Conservation (phyloP, 78 protist species). For the Blattamonas nauphoetae region DNA sequence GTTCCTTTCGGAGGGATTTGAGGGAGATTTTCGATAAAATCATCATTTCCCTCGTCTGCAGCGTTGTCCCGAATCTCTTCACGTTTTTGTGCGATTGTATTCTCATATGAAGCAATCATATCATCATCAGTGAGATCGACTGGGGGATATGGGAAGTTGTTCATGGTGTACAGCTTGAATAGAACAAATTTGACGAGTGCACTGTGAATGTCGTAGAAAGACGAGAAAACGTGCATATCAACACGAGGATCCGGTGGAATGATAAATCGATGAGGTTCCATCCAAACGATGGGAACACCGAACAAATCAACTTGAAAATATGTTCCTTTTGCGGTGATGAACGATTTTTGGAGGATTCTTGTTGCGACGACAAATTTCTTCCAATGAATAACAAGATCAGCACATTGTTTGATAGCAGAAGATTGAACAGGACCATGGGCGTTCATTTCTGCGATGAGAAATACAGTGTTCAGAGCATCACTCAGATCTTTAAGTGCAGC, state of each 20-base stretch:
- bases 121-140: too few species aligned
- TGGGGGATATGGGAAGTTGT: neutral
- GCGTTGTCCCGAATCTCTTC: neutral
- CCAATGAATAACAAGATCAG: neutral
- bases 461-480: conserved; percentile 17
- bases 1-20: neutral
- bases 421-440: neutral
- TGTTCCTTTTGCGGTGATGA: conserved; percentile 22
- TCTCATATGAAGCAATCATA: too few species aligned
- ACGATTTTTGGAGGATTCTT: neutral
- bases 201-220: conserved; percentile 17
- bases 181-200: conserved; percentile 4
- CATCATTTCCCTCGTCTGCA: neutral
- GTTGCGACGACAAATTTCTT: neutral
- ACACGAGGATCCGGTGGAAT: conserved; percentile 8
- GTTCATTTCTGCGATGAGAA: conserved; percentile 11
- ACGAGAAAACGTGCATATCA: conserved; percentile 17
- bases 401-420: neutral
- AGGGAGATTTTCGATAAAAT: neutral
- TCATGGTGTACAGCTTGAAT: neutral
- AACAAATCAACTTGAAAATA: conserved; percentile 1
- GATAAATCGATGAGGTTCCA: conserved; percentile 5
- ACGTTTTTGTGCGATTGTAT: too few species aligned
- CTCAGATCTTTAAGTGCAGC: conserved; percentile 17
- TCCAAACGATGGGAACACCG: conserved; percentile 6